Conservation (phyloP, 148 eudicot genomes). For the Cornus suecica region DNA sequence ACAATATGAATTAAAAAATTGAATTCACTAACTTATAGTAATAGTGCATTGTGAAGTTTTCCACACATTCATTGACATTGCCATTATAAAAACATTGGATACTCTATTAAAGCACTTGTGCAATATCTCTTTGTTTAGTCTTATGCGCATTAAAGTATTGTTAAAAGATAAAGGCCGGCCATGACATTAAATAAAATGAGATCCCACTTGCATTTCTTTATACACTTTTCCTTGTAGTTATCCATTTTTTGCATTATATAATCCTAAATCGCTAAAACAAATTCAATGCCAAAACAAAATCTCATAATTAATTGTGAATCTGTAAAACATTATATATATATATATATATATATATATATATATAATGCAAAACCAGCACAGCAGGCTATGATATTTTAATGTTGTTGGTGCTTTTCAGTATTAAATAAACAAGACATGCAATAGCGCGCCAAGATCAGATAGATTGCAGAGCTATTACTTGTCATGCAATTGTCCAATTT, state of each 20-base stretch:
- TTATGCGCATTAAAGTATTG: constrained; percentile 7
- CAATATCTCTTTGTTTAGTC: neutral
- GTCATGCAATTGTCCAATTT: too few relatives aligned
- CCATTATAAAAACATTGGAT: constrained; percentile 18
- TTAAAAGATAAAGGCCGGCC: neutral
- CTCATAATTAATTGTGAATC: neutral
- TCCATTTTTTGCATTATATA: neutral
- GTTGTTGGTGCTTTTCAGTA: too few relatives aligned
- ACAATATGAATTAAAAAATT: too few relatives aligned
- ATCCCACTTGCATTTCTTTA: constrained; percentile 2
- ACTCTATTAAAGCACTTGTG: constrained; percentile 11
- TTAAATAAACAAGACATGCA: too few relatives aligned
- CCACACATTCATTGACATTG: constrained; percentile 4
- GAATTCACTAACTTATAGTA: too few relatives aligned
- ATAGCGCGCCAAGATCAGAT: too few relatives aligned
- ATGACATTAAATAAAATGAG: neutral
- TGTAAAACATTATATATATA: neutral
- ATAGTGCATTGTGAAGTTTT: neutral
- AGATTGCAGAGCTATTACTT: too few relatives aligned
- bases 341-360: too few relatives aligned
- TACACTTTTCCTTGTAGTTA: neutral
- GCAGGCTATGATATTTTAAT: neutral
- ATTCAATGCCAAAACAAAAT: too few relatives aligned
- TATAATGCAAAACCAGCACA: neutral
- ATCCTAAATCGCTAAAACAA: too few relatives aligned